These are phyloP conservation scores for Ligustrum vulgare DNA, from an alignment of 257 asterid species.

Conservation along the genomic window DNA sequence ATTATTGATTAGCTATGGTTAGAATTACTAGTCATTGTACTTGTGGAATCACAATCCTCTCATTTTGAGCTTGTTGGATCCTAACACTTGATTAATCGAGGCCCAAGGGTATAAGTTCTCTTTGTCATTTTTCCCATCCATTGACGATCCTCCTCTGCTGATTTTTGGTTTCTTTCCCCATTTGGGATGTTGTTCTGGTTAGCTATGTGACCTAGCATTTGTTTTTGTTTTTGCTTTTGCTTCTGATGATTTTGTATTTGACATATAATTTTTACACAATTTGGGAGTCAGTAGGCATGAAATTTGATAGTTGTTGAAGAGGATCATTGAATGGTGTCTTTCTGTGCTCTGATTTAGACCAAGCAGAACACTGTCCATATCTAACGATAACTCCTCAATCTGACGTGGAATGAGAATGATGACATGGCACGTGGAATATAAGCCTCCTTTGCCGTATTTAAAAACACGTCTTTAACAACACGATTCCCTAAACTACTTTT, in stretches of 20 bases:
- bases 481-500: too few species aligned
- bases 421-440: too few species aligned
- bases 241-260: slow-evolving; percentile 62
- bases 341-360: slow-evolving; percentile 30
- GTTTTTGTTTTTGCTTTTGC: too few species aligned
- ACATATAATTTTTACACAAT: slow-evolving; percentile 53
- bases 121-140: slow-evolving; percentile 37
- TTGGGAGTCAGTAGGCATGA: slow-evolving; percentile 21
- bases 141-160: slow-evolving; percentile 48
- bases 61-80: too few species aligned
- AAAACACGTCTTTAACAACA: too few species aligned
- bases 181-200: slow-evolving; percentile 65
- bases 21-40: slow-evolving; percentile 27
- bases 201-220: slow-evolving; percentile 73
- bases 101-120: slow-evolving; percentile 48
- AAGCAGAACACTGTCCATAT: slow-evolving; percentile 18
- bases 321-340: slow-evolving; percentile 21
- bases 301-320: slow-evolving; percentile 2
- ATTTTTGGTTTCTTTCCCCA: slow-evolving; percentile 34
- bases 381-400: too few species aligned
- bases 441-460: too few species aligned
- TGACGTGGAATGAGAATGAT: too few species aligned
- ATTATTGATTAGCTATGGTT: slow-evolving; percentile 24
- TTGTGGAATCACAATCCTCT: slow-evolving; percentile 28
- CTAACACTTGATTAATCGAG: slow-evolving; percentile 31